Conservation (phyloP, 2,329 filamentous ascomycete species). For the Ascochyta koolunga region DNA sequence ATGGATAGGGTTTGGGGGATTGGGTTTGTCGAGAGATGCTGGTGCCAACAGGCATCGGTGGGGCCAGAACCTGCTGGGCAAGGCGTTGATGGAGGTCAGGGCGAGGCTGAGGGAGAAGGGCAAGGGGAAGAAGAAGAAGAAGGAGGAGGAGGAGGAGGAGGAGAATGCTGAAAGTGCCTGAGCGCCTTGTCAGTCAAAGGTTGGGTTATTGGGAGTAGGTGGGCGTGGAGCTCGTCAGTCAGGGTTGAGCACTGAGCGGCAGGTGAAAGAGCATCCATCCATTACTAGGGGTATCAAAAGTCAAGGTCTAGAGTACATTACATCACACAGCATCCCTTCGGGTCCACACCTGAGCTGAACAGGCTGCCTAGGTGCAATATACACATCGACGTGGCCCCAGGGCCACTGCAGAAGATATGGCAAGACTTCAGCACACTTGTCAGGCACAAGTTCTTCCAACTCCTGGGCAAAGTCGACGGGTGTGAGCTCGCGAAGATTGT, state of each 20-base stretch:
- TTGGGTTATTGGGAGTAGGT: background rate
- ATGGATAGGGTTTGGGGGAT: slow-evolving; percentile 70
- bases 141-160: slow-evolving; percentile 35
- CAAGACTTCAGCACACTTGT: slow-evolving; percentile 22
- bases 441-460: slow-evolving; percentile 16
- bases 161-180: background rate
- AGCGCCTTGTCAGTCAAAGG: background rate
- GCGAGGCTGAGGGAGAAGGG: slow-evolving; percentile 55
- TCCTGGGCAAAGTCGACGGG: background rate
- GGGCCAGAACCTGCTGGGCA: slow-evolving; percentile 70
- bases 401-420: slow-evolving; percentile 21
- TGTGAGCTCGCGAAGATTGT: slow-evolving; percentile 15
- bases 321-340: slow-evolving; percentile 2
- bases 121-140: slow-evolving; percentile 1
- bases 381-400: slow-evolving; percentile 13
- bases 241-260: background rate
- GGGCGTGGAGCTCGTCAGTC: background rate
- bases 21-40: slow-evolving; percentile 63
- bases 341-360: background rate
- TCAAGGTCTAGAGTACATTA: background rate
- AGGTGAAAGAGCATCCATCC: background rate
- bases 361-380: slow-evolving; percentile 10
- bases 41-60: slow-evolving; percentile 56
- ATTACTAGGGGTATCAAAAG: background rate
- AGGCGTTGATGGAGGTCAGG: slow-evolving; percentile 66